phyloP scores from a whole-genome alignment of 2,329 filamentous ascomycete species.

The Fusarium marasasianum region DNA sequence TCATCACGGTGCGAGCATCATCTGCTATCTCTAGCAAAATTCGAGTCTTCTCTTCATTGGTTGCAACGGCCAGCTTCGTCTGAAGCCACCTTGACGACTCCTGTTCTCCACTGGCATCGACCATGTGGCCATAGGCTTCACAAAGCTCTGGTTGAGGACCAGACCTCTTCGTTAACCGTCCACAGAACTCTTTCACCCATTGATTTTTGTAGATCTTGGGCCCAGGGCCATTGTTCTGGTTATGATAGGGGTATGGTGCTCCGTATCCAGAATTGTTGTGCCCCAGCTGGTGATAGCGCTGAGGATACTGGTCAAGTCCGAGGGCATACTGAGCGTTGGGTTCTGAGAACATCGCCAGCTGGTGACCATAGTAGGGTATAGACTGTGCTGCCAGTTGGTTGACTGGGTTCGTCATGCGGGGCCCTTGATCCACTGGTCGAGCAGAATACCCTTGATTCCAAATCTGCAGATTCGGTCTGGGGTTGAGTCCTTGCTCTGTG shows the following conservation, averaged over 20 bases:
- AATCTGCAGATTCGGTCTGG: conserved; percentile 43
- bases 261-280: conserved; percentile 42
- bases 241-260: conserved; percentile 54
- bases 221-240: conserved; percentile 58
- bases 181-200: not conserved
- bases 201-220: conserved; percentile 49
- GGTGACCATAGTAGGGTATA: conserved; percentile 45
- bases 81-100: conserved; percentile 97
- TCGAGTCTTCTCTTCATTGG: conserved; percentile 93
- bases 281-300: conserved; percentile 44
- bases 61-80: conserved; percentile 88
- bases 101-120: conserved; percentile 96
- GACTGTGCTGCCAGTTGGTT: conserved; percentile 43
- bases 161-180: conserved; percentile 67
- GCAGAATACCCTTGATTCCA: conserved; percentile 52
- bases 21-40: conserved; percentile 88
- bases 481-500: conserved; percentile 43
- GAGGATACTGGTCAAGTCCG: conserved; percentile 51
- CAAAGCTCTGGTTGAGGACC: conserved; percentile 79
- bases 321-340: conserved; percentile 49
- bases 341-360: conserved; percentile 42
- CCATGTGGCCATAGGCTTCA: conserved; percentile 87
- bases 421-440: conserved; percentile 51
- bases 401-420: conserved; percentile 45
- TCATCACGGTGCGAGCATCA: conserved; percentile 90